These are phyloP conservation scores for Curvularia sp. DNA, from an alignment of 2,329 filamentous ascomycete species.

Conservation along the genomic window DNA sequence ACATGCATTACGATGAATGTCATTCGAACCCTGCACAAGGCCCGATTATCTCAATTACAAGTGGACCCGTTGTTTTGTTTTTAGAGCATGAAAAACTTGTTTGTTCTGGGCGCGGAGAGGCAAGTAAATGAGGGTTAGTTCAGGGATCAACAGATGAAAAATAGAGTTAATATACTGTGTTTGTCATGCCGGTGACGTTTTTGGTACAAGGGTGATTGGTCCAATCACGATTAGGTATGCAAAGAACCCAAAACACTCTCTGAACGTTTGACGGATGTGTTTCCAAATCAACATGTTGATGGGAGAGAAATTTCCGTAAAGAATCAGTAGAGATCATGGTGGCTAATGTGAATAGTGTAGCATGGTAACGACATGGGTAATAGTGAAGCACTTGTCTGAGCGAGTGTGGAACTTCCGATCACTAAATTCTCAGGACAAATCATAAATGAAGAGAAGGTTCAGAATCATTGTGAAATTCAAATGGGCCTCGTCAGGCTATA, in stretches of 20 bases:
- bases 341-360: too few relatives aligned
- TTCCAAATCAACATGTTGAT: too few relatives aligned
- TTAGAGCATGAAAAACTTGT: background rate
- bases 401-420: background rate
- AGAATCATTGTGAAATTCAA: background rate
- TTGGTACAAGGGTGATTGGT: background rate
- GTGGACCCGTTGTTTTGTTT: conserved; percentile 1
- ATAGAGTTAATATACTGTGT: background rate
- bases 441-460: background rate
- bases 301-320: too few relatives aligned
- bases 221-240: background rate
- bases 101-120: background rate
- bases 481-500: background rate
- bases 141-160: background rate
- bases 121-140: background rate
- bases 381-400: background rate
- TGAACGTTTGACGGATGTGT: too few relatives aligned
- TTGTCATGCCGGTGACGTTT: background rate
- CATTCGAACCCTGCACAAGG: background rate
- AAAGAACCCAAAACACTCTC: background rate
- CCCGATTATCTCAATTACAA: background rate
- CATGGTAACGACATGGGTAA: background rate
- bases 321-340: too few relatives aligned
- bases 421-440: background rate
- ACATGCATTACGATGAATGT: background rate